Conservation (phyloP, 768 basidiomycete genomes). For the Phallus indusiatus region DNA sequence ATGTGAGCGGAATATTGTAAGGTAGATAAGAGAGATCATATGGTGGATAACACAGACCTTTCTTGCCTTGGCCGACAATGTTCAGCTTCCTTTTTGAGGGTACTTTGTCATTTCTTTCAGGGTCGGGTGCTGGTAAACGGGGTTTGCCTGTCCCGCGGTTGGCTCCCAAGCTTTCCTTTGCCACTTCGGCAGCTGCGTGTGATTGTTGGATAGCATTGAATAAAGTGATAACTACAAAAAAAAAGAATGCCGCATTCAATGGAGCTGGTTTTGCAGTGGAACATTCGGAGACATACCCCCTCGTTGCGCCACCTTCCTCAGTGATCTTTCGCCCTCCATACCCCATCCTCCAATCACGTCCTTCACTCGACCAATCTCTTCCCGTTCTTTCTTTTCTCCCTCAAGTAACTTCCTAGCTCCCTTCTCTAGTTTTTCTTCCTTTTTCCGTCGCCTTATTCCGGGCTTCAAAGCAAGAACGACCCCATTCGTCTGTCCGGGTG, state of each 20-base stretch:
- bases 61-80: constrained; percentile 34
- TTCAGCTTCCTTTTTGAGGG: constrained; percentile 33
- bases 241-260: not conserved
- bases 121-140: constrained; percentile 54
- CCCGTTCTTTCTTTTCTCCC: constrained; percentile 16
- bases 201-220: constrained; percentile 84
- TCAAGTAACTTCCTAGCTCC: constrained; percentile 49
- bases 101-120: constrained; percentile 37
- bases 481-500: constrained; percentile 28
- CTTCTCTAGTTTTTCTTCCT: constrained; percentile 66
- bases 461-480: constrained; percentile 72
- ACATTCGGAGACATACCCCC: constrained; percentile 14
- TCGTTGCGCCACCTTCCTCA: constrained; percentile 19
- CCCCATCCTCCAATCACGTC: constrained; percentile 22
- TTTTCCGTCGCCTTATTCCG: constrained; percentile 54
- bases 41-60: constrained; percentile 28
- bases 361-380: constrained; percentile 16
- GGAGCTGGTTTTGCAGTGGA: constrained; percentile 12
- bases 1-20: constrained; percentile 9
- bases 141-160: constrained; percentile 66
- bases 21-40: constrained; percentile 27
- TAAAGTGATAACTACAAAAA: constrained; percentile 57
- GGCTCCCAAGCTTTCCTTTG: constrained; percentile 49
- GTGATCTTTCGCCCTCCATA: constrained; percentile 17
- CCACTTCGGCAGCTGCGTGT: constrained; percentile 45